A percentile compares a stretch with the other conserved stretches of the same genome.
phyloP scores from a whole-genome alignment of 2,329 filamentous ascomycete genomes.

The Claviceps fusiformis region DNA sequence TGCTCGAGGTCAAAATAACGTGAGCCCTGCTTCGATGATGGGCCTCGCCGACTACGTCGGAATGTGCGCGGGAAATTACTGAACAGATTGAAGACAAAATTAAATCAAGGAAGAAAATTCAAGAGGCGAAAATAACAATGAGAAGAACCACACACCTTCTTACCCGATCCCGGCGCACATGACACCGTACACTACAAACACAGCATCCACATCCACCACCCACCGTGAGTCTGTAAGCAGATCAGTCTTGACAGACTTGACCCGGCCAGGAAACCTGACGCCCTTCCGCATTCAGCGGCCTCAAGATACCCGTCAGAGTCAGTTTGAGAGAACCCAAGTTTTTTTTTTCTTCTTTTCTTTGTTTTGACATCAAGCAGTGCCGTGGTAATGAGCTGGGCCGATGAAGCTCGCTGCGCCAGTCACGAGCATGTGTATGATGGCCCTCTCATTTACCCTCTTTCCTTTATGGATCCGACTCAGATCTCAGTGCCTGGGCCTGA shows the following conservation, averaged over 20 bases:
- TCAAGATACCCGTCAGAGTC: constrained; percentile 40
- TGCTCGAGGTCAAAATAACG: no score
- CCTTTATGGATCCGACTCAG: background rate
- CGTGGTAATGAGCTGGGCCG: constrained; percentile 44
- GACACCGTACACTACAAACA: constrained; percentile 48
- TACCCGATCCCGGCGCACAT: constrained; percentile 46
- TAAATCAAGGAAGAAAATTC: no score
- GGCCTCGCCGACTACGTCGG: no score
- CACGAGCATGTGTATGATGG: constrained; percentile 28
- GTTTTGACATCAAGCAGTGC: constrained; percentile 30
- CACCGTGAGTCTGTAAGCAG: constrained; percentile 1
- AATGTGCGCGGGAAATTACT: no score
- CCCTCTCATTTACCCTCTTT: background rate
- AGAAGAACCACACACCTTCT: background rate
- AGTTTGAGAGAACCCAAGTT: constrained; percentile 22
- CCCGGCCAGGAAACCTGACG: constrained; percentile 8
- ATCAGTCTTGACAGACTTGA: constrained; percentile 5
- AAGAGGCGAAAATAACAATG: background rate
- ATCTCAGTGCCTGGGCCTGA: background rate
- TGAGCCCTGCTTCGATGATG: no score
- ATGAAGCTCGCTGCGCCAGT: constrained; percentile 13
- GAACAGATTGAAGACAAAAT: no score
- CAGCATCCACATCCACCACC: constrained; percentile 24
- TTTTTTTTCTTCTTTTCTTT: background rate
- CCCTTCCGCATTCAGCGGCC: constrained; percentile 29